Base-by-base conservation (phyloP, 768 basidiomycete genomes). In the Boletus pseudo-olivaceus region DNA sequence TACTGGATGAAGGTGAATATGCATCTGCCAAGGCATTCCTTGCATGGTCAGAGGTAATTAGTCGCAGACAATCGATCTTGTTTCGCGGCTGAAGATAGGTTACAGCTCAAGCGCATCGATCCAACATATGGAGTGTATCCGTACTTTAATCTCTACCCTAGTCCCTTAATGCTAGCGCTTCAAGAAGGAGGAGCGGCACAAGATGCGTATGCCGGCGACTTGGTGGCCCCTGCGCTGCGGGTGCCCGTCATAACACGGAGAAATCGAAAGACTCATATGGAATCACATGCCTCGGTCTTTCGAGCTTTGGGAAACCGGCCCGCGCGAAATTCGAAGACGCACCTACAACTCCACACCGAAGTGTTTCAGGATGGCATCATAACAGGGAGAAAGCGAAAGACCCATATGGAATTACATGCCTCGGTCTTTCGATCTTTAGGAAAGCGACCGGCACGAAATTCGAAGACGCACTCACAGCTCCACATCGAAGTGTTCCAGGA, bases 391-490 rank as follows among this genome's bases (percentile, higher is more conserved):
- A 32, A n/a, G 2, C 63, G 62, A 39, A 69, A 53, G 51, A 64
- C 61, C 2, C 64, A 70, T 30, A 52, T 54, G 41, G 68, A 66
- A 27, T 40, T 68, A 19, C 62, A 58, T 29, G 26, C 37, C 23
- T 35, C 43, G 12, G 56, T 58, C 40, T 52, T 56, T 51, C 59
- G 34, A 23, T 40, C 7, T n/a, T 44, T 55, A 41, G 59, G 40
- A 34, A 64, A 57, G 32, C 51, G 17, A 35, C 58, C 30, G 1
- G 54, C 34, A 20, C 54, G 42, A 35, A 39, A 23, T 4, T 27
- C 70, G 58, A 76, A 67, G 54, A 69, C 67, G n/a, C 76, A 76
- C 44, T 35, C 49, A n/a, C 65, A 73, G 15, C 67, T 76, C 14
- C 74, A 75, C 45, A 29, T 33, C 2, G 60, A 64, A 27, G 67